Percentiles rank a stretch among this genome's conserved stretches.
These are phyloP conservation scores for Curvularia eragrostidis DNA, from an alignment of 2,329 filamentous ascomycete genomes.

Conservation along the genomic window DNA sequence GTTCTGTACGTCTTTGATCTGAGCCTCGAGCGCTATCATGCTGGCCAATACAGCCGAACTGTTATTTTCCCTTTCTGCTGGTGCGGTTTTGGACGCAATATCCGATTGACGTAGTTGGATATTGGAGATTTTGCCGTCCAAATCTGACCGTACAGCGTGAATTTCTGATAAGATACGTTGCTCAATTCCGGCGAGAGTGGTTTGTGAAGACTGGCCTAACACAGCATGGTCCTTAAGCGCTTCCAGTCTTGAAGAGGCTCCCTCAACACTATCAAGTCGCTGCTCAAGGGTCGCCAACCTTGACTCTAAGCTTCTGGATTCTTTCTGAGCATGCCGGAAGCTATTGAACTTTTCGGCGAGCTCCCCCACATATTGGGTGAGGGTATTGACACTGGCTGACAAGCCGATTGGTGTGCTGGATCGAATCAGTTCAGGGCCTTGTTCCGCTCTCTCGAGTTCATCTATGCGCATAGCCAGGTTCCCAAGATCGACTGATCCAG, in stretches of 20 bases:
- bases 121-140: not conserved
- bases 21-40: not conserved
- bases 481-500: not conserved
- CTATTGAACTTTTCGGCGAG: not conserved
- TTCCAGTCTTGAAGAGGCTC: not conserved
- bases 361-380: not conserved
- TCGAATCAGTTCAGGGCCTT: not conserved
- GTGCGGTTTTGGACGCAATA: not conserved
- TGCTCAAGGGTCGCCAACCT: not conserved
- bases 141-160: not conserved
- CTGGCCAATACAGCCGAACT: not conserved
- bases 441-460: not conserved
- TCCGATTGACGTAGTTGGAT: not conserved
- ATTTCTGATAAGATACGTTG: not conserved
- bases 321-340: not conserved
- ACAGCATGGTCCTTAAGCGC: not conserved
- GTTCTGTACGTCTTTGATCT: not conserved
- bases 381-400: not conserved
- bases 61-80: not conserved
- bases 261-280: not conserved
- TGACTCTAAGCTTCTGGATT: not conserved
- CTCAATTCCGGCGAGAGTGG: not conserved
- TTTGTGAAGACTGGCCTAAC: not conserved
- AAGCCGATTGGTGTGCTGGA: not conserved
- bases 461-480: not conserved